These are phyloP conservation scores for Talaromyces trachyspermus DNA, from an alignment of 495 filamentous ascomycete genomes.

Conservation along the genomic window DNA sequence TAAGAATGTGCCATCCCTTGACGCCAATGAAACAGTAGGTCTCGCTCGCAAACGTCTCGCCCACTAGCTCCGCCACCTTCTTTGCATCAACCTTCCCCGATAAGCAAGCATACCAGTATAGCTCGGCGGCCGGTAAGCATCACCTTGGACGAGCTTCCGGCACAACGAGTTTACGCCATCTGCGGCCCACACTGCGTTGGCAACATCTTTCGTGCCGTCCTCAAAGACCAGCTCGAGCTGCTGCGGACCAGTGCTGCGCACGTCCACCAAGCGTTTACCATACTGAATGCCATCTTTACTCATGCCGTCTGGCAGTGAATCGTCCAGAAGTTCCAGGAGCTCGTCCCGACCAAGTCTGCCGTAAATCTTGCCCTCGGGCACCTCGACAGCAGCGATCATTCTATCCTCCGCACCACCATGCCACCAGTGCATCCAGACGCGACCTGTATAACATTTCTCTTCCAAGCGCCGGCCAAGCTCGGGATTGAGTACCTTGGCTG, in stretches of 20 bases:
- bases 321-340: slow-evolving; percentile 3
- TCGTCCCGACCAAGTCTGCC: slow-evolving; percentile 5
- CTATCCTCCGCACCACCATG: slow-evolving; percentile 4
- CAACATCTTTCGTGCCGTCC: slow-evolving; percentile 2
- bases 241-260: background rate
- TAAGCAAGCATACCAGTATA: slow-evolving; percentile 3
- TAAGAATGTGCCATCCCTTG: slow-evolving; percentile 6
- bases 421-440: slow-evolving; percentile 8
- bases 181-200: slow-evolving; percentile 4
- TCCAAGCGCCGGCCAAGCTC: background rate
- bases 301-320: background rate
- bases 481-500: background rate
- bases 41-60: background rate
- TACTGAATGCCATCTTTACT: slow-evolving; percentile 6
- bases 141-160: background rate
- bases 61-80: background rate
- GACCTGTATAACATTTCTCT: background rate
- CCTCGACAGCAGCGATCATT: background rate
- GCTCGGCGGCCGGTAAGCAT: background rate
- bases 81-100: slow-evolving; percentile 3
- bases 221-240: slow-evolving; percentile 4
- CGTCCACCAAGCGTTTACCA: slow-evolving; percentile 3
- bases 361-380: background rate
- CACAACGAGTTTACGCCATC: slow-evolving; percentile 4
- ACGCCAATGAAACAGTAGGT: slow-evolving; percentile 5